Evolutionary conservation across 805 yeast species (phyloP).

Genomic region (Lachancea waltii): DNA sequence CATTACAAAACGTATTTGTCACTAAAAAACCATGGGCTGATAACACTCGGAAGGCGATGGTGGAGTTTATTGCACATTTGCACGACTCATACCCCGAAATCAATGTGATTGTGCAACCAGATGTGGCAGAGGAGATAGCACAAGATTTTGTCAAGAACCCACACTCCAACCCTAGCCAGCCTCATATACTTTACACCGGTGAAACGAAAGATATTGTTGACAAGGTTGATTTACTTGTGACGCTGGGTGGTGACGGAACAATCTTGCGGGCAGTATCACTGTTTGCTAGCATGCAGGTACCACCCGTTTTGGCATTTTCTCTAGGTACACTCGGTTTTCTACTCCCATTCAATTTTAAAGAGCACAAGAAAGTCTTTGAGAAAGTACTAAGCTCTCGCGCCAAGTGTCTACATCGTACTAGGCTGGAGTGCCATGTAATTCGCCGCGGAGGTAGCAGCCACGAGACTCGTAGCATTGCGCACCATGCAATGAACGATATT

Average conservation of each 20-base stretch:
- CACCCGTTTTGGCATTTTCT: constrained; percentile 85
- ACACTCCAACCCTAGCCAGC: constrained; percentile 26
- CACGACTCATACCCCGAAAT: constrained; percentile 59
- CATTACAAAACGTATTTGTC: constrained; percentile 66
- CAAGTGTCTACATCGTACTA: constrained; percentile 64
- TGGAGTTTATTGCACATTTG: constrained; percentile 54
- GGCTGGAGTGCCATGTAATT: constrained; percentile 71
- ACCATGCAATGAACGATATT: constrained; percentile 88
- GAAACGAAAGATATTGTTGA: constrained; percentile 46
- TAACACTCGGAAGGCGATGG: constrained; percentile 58
- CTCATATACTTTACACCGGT: constrained; percentile 53
- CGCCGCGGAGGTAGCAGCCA: constrained; percentile 24
- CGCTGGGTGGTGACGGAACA: constrained; percentile 97
- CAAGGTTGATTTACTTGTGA: constrained; percentile 74
- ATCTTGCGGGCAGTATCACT: constrained; percentile 75
- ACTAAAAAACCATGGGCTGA: constrained; percentile 81
- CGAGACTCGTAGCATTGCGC: constrained; percentile 7
- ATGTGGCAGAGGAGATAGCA: constrained; percentile 64
- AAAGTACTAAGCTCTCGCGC: constrained; percentile 63
- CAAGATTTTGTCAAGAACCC: constrained; percentile 23
- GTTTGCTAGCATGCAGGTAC: constrained; percentile 66
- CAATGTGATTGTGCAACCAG: constrained; percentile 70
- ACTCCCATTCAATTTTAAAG: constrained; percentile 75
- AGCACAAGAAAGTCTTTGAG: constrained; percentile 53
- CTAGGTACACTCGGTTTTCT: constrained; percentile 88